Conservation (phyloP, 768 basidiomycete species). For the Dioszegia crocea region DNA sequence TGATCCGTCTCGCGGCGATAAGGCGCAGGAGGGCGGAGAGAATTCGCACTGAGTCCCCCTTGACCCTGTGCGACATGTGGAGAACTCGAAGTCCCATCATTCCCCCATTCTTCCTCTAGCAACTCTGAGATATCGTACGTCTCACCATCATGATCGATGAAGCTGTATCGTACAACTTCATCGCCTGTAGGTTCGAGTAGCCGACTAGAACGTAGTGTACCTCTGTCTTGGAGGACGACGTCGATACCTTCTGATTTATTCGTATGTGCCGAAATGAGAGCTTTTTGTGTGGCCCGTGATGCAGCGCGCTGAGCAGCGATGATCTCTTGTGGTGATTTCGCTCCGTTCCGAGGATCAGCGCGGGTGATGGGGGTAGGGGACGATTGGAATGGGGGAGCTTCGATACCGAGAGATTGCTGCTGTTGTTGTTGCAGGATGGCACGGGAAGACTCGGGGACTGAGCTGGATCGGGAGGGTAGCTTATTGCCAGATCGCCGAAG, state of each 20-base stretch:
- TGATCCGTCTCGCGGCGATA: constrained; percentile 26
- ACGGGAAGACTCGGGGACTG: not conserved
- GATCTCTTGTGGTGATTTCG: constrained; percentile 72
- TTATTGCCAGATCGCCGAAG: constrained; percentile 61
- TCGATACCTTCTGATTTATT: constrained; percentile 86
- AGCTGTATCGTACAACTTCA: constrained; percentile 84
- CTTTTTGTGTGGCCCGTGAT: constrained; percentile 75
- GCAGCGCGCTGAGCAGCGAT: constrained; percentile 89
- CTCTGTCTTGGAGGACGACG: constrained; percentile 76
- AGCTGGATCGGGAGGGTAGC: not conserved
- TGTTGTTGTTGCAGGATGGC: constrained; percentile 18
- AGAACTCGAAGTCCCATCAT: constrained; percentile 14
- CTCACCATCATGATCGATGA: constrained; percentile 83
- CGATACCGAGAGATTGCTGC: not conserved
- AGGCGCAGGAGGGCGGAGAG: constrained; percentile 22
- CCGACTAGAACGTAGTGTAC: constrained; percentile 76
- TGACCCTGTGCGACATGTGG: constrained; percentile 7
- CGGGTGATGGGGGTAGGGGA: not conserved
- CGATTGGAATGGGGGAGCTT: not conserved
- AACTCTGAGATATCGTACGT: constrained; percentile 91
- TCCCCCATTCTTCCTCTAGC: constrained; percentile 74
- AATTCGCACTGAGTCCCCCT: constrained; percentile 1
- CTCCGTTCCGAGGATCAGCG: constrained; percentile 1
- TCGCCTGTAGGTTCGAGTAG: constrained; percentile 56
- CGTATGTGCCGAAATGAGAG: constrained; percentile 75